Conservation (phyloP, 306 rosid species). For the Rubus parviflorus region DNA sequence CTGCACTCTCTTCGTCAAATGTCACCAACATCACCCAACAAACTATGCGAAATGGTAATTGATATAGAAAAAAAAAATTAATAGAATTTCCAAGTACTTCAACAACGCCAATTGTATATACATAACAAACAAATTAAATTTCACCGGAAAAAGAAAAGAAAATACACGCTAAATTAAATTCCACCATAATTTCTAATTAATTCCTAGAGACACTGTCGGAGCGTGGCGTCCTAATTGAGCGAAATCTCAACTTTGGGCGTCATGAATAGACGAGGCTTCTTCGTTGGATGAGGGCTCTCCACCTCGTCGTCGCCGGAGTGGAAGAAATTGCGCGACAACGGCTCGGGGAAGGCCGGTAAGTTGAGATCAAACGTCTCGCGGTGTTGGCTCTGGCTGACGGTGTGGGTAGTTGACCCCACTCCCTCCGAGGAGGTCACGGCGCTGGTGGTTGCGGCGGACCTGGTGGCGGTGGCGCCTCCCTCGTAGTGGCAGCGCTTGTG, state of each 20-base stretch:
- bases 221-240: constrained; percentile 14
- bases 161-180: neutral
- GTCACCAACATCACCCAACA: constrained; percentile 19
- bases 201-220: neutral
- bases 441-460: constrained; percentile 33
- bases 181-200: neutral
- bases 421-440: constrained; percentile 74
- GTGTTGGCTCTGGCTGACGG: constrained; percentile 47
- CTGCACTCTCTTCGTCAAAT: neutral
- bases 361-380: constrained; percentile 77
- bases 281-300: constrained; percentile 75
- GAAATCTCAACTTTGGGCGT: constrained; percentile 50
- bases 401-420: constrained; percentile 74
- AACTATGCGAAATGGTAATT: neutral
- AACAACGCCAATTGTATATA: constrained; percentile 31
- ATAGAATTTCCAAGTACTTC: constrained; percentile 31
- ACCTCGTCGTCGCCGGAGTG: constrained; percentile 75
- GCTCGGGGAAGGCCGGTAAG: constrained; percentile 81
- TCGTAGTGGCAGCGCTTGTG: constrained; percentile 99
- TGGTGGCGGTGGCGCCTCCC: constrained; percentile 41
- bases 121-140: constrained; percentile 23
- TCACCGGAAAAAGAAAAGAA: neutral
- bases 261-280: constrained; percentile 57
- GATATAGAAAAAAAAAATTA: neutral
- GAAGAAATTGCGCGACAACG: constrained; percentile 41